A percentile compares a stretch with the other conserved stretches of the same genome.
Conservation (phyloP, 2,329 filamentous ascomycete genomes). For the Colletotrichum ledebouriae region DNA sequence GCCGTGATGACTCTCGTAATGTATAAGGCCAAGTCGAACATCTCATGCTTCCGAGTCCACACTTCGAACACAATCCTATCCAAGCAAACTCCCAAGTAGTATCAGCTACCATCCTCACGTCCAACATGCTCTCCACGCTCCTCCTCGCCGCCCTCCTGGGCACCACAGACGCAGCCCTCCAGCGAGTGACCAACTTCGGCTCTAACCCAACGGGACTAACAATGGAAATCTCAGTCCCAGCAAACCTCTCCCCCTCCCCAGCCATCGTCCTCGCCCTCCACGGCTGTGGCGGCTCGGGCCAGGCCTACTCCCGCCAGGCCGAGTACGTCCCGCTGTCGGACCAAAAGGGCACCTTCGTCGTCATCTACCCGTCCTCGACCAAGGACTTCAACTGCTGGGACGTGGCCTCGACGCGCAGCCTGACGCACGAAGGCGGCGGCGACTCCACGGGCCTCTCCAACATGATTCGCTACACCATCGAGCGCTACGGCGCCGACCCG, state of each 20-base stretch:
- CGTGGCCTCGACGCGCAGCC: slow-evolving; percentile 57
- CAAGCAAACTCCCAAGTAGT: neutral
- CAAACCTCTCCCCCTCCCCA: slow-evolving; percentile 27
- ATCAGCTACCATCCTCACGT: neutral
- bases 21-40: neutral
- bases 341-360: slow-evolving; percentile 58
- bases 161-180: slow-evolving; percentile 19
- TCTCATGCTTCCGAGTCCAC: neutral
- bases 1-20: neutral
- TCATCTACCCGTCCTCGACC: slow-evolving; percentile 48
- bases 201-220: slow-evolving; percentile 40
- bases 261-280: slow-evolving; percentile 41
- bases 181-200: slow-evolving; percentile 35
- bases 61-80: neutral
- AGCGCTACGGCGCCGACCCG: slow-evolving; percentile 59
- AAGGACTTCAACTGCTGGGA: slow-evolving; percentile 61
- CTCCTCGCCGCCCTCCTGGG: slow-evolving; percentile 8
- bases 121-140: slow-evolving; percentile 3
- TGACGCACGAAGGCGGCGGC: slow-evolving; percentile 62
- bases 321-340: slow-evolving; percentile 52
- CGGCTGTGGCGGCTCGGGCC: slow-evolving; percentile 41
- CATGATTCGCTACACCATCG: slow-evolving; percentile 63
- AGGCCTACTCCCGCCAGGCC: slow-evolving; percentile 29
- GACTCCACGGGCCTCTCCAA: slow-evolving; percentile 62
- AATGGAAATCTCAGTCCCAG: slow-evolving; percentile 39